These are phyloP conservation scores for Kandelia obovata DNA, from an alignment of 345 rosid genomes.

Conservation along the genomic window DNA sequence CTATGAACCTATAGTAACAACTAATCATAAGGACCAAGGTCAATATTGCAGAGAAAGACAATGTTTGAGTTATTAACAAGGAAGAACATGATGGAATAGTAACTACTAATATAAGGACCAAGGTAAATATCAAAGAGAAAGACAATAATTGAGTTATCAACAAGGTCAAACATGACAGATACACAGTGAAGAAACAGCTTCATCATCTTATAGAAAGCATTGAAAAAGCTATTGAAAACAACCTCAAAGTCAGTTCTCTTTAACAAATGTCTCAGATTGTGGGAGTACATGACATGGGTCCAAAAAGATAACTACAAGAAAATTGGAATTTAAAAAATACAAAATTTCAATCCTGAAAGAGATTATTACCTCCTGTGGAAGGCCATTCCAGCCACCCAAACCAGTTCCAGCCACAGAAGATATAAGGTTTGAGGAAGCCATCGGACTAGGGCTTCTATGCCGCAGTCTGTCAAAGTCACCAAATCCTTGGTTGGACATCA, in stretches of 20 bases:
- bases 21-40: not conserved
- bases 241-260: not conserved
- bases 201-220: no score
- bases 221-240: no score
- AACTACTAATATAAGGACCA: not conserved
- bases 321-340: not conserved
- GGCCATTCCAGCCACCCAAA: slow-evolving; percentile 75
- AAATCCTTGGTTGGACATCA: slow-evolving; percentile 88
- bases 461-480: slow-evolving; percentile 76
- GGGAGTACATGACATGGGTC: not conserved
- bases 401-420: slow-evolving; percentile 65
- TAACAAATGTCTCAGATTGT: slow-evolving; percentile 6
- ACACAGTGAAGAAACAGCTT: not conserved
- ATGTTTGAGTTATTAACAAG: not conserved
- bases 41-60: not conserved
- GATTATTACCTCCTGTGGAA: slow-evolving; percentile 66
- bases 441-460: slow-evolving; percentile 95
- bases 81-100: not conserved
- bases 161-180: not conserved
- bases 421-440: slow-evolving; percentile 87
- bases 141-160: not conserved
- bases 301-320: not conserved
- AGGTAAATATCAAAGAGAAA: not conserved
- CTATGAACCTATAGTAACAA: not conserved
- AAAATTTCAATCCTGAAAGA: slow-evolving; percentile 8